Base-by-base conservation (phyloP, 2,329 filamentous ascomycete species). In the Cytospora piceae region DNA sequence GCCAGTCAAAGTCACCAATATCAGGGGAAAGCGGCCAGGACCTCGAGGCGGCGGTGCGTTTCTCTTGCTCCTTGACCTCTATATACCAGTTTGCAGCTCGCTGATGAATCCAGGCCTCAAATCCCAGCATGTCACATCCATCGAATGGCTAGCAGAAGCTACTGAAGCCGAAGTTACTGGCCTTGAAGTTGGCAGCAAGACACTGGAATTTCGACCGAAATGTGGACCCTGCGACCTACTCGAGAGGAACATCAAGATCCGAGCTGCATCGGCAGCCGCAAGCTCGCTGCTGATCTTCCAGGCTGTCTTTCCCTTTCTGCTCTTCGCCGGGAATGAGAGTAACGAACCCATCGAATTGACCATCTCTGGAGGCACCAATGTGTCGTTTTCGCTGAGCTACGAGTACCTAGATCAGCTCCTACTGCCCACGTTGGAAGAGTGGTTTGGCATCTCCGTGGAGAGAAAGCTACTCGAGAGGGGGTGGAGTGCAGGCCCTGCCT, bases 341-440 rank as follows among this genome's bases (percentile, higher is more conserved):
- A 73, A 70, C 8, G 77, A 81, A 31, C 79, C 81, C 1, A 75
- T 87, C 27, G 78, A 79, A 34, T 69, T 88, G 6, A 78, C 80
- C 22, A 81, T 89, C 8, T 78, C 80, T 1, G 86, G 86, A 6
- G 86, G 87, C 20, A 88, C 86, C 1, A 88, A 89, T 68, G 82
- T 85, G 2, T 77, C 79, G 12, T 86, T 81, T 71, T 86, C 85
- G 0, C 77, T 81, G 1, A 85, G 82, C n/a, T 87, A 80, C 66
- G 86, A 90, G 70, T 90, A 89, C 70, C 75, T 88, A 4, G 84
- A 87, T 70, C 86, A 88, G 70, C 82, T 89, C 0, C 77, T 89
- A 1, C 74, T 88, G 37, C 86, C 86, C 3, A 77, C 79, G 0
- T 74, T 89, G 0, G 77, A 85, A 70, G 75, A 78, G 2, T 77